Evolutionary conservation across 1,284 basidiomycete genomes (phyloP).

Genomic region (Ustilago cynodontis): DNA sequence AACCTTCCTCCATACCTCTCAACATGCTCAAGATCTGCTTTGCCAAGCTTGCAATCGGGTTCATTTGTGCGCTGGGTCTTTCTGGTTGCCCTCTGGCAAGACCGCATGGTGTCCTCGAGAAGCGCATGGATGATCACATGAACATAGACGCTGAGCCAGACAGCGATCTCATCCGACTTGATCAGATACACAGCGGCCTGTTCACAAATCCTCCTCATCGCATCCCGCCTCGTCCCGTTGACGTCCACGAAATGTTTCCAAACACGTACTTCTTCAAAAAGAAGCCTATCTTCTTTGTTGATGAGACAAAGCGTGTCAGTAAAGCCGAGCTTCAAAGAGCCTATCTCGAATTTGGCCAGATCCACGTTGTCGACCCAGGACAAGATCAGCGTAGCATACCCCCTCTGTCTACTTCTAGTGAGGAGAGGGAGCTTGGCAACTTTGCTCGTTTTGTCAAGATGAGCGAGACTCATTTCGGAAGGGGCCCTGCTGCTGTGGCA

Average conservation of each 20-base stretch:
- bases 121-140: too few relatives aligned
- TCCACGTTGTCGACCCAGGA: slow-evolving; percentile 14
- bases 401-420: background rate
- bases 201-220: background rate
- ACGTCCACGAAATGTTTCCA: slow-evolving; percentile 7
- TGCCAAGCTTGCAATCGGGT: too few relatives aligned
- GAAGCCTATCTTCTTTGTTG: slow-evolving; percentile 11
- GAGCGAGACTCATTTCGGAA: background rate
- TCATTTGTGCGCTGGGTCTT: too few relatives aligned
- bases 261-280: slow-evolving; percentile 10
- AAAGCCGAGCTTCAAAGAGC: slow-evolving; percentile 2
- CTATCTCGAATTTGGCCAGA: slow-evolving; percentile 2
- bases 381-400: background rate
- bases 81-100: too few relatives aligned
- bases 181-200: background rate
- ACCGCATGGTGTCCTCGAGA: too few relatives aligned
- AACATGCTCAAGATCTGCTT: too few relatives aligned
- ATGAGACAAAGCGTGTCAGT: background rate
- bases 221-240: background rate
- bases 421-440: background rate
- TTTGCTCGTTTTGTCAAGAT: background rate
- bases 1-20: too few relatives aligned
- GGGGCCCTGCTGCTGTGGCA: background rate
- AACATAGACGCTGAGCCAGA: too few relatives aligned
- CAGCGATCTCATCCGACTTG: too few relatives aligned